phyloP scores from a whole-genome alignment of 2,329 filamentous ascomycete genomes.

The Colletotrichum sp. region DNA sequence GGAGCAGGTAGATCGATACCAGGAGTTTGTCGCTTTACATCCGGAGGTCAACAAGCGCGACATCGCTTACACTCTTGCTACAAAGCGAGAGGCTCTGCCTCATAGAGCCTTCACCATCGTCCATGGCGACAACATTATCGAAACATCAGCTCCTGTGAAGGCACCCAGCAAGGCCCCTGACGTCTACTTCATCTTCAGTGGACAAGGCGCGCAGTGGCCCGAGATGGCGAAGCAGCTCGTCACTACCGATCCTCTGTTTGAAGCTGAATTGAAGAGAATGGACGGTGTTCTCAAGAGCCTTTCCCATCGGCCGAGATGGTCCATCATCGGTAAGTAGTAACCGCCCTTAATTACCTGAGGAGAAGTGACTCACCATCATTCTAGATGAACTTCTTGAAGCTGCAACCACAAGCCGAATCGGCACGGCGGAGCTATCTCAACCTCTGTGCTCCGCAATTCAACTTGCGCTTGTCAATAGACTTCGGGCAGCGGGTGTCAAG shows the following conservation, averaged over 20 bases:
- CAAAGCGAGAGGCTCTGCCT: slow-evolving; percentile 28
- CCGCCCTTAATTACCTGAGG: background rate
- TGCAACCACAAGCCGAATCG: background rate
- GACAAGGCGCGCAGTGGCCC: slow-evolving; percentile 30
- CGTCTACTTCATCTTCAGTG: slow-evolving; percentile 26
- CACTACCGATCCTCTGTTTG: background rate
- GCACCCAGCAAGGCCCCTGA: slow-evolving; percentile 28
- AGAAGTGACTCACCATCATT: background rate
- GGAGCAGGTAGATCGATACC: slow-evolving; percentile 26
- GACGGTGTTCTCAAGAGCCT: background rate
- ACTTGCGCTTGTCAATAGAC: slow-evolving; percentile 43
- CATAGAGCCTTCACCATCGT: slow-evolving; percentile 23
- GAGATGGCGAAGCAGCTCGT: slow-evolving; percentile 22
- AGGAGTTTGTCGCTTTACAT: background rate
- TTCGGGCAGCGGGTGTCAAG: slow-evolving; percentile 32
- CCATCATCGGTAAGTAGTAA: background rate
- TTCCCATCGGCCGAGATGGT: background rate
- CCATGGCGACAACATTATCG: background rate
- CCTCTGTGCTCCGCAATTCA: slow-evolving; percentile 41
- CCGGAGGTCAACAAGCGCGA: slow-evolving; percentile 2
- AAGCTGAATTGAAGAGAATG: slow-evolving; percentile 5
- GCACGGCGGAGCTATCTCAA: background rate
- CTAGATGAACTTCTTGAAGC: background rate
- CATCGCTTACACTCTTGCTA: slow-evolving; percentile 32
- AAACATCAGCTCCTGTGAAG: slow-evolving; percentile 26